Conservation (phyloP, 1,139 yeast genomes). For the Spencermartinsiella ligniputridi region DNA sequence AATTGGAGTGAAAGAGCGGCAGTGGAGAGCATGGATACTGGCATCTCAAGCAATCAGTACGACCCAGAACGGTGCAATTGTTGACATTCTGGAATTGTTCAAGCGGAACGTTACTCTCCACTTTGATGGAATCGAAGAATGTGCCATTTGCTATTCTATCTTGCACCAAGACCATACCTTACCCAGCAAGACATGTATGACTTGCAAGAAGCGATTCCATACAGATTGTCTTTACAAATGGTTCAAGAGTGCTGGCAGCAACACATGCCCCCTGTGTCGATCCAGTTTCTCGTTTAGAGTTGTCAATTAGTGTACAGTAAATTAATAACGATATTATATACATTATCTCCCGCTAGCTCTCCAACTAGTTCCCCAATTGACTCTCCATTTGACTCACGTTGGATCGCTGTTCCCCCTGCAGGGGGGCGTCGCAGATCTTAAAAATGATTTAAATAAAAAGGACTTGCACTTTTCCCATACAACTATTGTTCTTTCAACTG, state of each 20-base stretch:
- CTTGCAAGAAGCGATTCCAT: constrained; percentile 92
- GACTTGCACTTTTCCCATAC: too few relatives aligned
- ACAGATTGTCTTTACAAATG: constrained; percentile 96
- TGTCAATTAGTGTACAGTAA: too few relatives aligned
- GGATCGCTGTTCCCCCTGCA: too few relatives aligned
- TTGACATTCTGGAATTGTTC: constrained; percentile 78
- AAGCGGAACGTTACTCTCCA: constrained; percentile 76
- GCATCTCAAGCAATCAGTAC: constrained; percentile 81
- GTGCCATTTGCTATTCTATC: constrained; percentile 93
- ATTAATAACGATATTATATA: too few relatives aligned
- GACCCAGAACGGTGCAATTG: constrained; percentile 68
- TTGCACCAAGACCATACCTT: constrained; percentile 86
- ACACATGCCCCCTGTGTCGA: constrained; percentile 94
- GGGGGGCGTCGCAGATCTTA: too few relatives aligned
- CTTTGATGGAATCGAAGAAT: constrained; percentile 85
- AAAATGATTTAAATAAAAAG: too few relatives aligned
- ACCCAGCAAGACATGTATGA: constrained; percentile 82
- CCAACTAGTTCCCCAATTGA: too few relatives aligned
- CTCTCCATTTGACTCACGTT: too few relatives aligned
- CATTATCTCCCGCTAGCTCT: too few relatives aligned
- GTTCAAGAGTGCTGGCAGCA: constrained; percentile 91
- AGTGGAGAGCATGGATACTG: constrained; percentile 94
- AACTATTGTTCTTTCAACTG: too few relatives aligned
- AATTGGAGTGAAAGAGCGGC: constrained; percentile 85
- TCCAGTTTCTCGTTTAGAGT: constrained; percentile 46